Evolutionary conservation across 2,329 filamentous ascomycete species (phyloP).

Genomic region (Clarireedia paspali): DNA sequence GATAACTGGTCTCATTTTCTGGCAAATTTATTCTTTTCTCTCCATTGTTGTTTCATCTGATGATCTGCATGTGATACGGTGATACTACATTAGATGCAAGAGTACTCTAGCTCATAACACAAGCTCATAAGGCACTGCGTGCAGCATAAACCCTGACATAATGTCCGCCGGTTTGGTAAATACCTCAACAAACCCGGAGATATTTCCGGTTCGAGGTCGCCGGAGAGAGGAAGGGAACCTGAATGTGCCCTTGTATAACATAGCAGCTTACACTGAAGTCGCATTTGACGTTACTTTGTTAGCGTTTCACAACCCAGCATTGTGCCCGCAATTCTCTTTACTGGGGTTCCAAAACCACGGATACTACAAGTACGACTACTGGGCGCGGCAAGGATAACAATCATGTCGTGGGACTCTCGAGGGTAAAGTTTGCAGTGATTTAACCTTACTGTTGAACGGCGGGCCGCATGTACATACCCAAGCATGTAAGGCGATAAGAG

Average conservation of each 20-base stretch:
- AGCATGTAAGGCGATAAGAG: neutral
- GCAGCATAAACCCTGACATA: neutral
- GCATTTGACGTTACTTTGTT: neutral
- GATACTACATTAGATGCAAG: neutral
- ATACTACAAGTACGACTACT: neutral
- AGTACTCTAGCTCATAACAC: too few species aligned
- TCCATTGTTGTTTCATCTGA: neutral
- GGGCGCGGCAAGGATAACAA: neutral
- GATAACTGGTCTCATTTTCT: constrained; percentile 17
- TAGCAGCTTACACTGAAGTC: neutral
- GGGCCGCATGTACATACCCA: neutral
- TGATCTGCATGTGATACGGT: constrained; percentile 4
- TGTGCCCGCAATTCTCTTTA: neutral
- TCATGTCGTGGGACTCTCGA: neutral
- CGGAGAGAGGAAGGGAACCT: neutral
- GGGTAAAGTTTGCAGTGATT: neutral
- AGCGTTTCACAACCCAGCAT: neutral
- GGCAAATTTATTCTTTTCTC: constrained; percentile 19
- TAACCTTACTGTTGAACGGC: neutral
- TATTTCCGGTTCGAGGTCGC: neutral
- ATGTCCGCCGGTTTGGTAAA: neutral
- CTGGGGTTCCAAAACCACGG: neutral
- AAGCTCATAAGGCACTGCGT: neutral
- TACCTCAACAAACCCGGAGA: neutral
- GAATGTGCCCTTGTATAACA: neutral